Conservation (phyloP, 2,329 filamentous ascomycete species). For the Arachnomyces sp. region DNA sequence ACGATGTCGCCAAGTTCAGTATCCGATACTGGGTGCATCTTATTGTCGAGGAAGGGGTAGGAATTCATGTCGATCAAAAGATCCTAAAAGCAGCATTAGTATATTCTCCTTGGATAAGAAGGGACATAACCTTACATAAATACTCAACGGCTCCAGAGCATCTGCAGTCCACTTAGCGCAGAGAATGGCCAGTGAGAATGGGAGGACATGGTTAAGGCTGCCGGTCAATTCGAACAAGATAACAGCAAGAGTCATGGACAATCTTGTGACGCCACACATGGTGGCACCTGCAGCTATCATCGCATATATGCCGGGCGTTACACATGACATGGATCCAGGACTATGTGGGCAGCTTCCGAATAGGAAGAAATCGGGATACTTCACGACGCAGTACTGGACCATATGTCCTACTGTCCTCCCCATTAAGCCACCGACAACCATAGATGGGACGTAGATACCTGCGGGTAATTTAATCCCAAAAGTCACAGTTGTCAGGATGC, state of each 20-base stretch:
- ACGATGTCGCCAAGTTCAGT: conserved; percentile 82
- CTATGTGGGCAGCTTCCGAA: conserved; percentile 67
- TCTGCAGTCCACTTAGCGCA: conserved; percentile 99
- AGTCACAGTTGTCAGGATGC: conserved; percentile 77
- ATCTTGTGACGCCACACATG: conserved; percentile 92
- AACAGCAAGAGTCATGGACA: conserved; percentile 88
- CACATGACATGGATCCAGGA: conserved; percentile 66
- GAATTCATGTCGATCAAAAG: conserved; percentile 94
- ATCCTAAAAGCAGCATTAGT: conserved; percentile 49
- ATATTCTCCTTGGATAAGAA: neutral
- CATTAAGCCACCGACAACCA: conserved; percentile 93
- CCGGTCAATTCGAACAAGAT: conserved; percentile 95
- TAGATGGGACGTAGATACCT: conserved; percentile 95
- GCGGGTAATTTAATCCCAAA: conserved; percentile 96
- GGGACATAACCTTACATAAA: conserved; percentile 57
- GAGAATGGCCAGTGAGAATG: conserved; percentile 84
- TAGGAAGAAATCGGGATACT: conserved; percentile 61
- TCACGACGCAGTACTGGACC: conserved; percentile 72
- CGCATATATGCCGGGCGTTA: conserved; percentile 94
- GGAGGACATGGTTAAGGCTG: conserved; percentile 87
- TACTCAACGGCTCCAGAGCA: conserved; percentile 85
- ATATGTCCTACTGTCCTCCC: conserved; percentile 80
- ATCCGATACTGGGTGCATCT: conserved; percentile 84
- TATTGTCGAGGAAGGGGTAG: conserved; percentile 96
- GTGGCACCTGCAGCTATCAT: conserved; percentile 90